Evolutionary conservation across 768 basidiomycete species (phyloP).

Genomic region (Dendrothele bispora): DNA sequence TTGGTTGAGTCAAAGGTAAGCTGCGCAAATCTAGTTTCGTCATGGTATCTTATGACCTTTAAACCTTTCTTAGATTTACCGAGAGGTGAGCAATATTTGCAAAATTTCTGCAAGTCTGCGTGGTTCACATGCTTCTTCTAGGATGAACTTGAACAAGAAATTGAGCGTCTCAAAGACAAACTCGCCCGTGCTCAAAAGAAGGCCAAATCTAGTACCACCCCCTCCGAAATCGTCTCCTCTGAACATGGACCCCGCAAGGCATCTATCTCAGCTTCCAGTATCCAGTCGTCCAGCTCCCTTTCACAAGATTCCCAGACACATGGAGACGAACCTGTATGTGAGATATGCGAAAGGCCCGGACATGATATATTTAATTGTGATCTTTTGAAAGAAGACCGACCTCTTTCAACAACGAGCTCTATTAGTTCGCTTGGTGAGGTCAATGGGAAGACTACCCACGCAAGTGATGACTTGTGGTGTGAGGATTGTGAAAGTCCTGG

Average conservation of each 20-base stretch:
- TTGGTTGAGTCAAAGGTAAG: slow-evolving; percentile 91
- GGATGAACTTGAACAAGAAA: slow-evolving; percentile 87
- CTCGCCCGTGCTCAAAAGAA: slow-evolving; percentile 60
- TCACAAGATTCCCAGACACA: slow-evolving; percentile 29
- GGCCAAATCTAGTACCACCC: slow-evolving; percentile 33
- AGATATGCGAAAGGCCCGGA: slow-evolving; percentile 82
- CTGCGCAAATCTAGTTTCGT: too few species aligned
- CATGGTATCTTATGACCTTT: too few species aligned
- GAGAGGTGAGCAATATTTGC: slow-evolving; percentile 50
- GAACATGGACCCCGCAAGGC: too few species aligned
- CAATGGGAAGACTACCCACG: slow-evolving; percentile 6
- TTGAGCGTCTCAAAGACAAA: slow-evolving; percentile 75
- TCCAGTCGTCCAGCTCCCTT: slow-evolving; percentile 7
- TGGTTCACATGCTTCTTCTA: slow-evolving; percentile 29
- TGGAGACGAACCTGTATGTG: slow-evolving; percentile 57
- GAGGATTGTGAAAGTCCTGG: slow-evolving; percentile 85
- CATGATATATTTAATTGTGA: slow-evolving; percentile 88
- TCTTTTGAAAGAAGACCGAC: slow-evolving; percentile 59
- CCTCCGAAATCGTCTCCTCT: neutral
- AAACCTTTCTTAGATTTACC: slow-evolving; percentile 63
- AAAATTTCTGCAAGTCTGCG: slow-evolving; percentile 2
- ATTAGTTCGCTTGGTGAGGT: neutral
- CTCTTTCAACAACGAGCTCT: neutral
- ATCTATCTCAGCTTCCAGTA: neutral
- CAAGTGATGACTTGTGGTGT: slow-evolving; percentile 53